phyloP scores from a whole-genome alignment of 768 basidiomycete species.

The Candolleomyces eurysporus region DNA sequence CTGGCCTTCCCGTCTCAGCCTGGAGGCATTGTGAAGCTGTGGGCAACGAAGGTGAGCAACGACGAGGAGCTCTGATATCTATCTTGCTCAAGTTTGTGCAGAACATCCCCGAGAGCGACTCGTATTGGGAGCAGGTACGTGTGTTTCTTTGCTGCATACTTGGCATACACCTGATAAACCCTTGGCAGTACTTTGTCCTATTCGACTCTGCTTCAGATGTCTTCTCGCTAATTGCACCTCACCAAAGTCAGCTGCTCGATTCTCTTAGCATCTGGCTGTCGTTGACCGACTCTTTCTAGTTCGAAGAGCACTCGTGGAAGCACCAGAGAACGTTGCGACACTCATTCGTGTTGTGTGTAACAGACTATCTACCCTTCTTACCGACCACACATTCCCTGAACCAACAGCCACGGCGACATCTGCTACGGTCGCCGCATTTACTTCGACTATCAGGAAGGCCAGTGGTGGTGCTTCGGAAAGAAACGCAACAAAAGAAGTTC shows the following conservation, averaged over 20 bases:
- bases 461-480: constrained; percentile 48
- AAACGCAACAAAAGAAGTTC: constrained; percentile 79
- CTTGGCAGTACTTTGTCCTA: constrained; percentile 67
- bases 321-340: constrained; percentile 85
- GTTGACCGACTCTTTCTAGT: constrained; percentile 44
- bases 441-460: constrained; percentile 67
- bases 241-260: constrained; percentile 62
- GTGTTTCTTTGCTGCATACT: not conserved
- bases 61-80: not conserved
- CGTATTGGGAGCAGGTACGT: constrained; percentile 89
- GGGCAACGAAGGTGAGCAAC: constrained; percentile 64
- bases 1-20: constrained; percentile 85
- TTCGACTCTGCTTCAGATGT: constrained; percentile 92
- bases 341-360: constrained; percentile 70
- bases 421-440: constrained; percentile 53
- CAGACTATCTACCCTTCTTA: constrained; percentile 71
- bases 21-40: constrained; percentile 74
- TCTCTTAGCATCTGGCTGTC: constrained; percentile 2
- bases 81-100: constrained; percentile 24
- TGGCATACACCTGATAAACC: not conserved
- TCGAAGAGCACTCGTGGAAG: constrained; percentile 74
- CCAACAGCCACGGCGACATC: constrained; percentile 41
- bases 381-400: constrained; percentile 79
- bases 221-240: constrained; percentile 82
- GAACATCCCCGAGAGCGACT: constrained; percentile 74